These are phyloP conservation scores for Colletotrichum sp. DNA, from an alignment of 2,329 filamentous ascomycete species.

Conservation along the genomic window DNA sequence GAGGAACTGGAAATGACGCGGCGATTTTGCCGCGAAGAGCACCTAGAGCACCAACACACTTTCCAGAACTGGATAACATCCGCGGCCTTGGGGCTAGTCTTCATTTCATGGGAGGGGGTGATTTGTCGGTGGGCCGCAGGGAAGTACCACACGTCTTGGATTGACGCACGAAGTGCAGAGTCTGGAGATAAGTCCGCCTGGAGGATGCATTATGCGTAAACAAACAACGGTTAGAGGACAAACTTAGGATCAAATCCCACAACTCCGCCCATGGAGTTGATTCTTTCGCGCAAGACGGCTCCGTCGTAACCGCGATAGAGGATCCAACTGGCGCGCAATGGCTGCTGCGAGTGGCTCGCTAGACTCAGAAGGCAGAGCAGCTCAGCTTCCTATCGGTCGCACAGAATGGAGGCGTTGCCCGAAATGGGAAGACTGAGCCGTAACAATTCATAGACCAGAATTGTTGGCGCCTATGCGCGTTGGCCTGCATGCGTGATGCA, in stretches of 20 bases:
- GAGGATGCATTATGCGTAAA: background rate
- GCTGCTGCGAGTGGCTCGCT: background rate
- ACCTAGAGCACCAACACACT: conserved; percentile 13
- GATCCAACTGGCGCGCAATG: background rate
- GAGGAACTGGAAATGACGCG: conserved; percentile 8
- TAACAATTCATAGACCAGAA: background rate
- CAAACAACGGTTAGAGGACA: background rate
- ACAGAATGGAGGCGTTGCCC: background rate
- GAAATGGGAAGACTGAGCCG: background rate
- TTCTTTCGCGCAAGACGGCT: background rate
- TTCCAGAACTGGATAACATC: conserved; percentile 7
- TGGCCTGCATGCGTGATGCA: conserved; percentile 19
- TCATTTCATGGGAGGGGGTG: background rate
- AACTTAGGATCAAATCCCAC: background rate
- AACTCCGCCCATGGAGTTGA: background rate
- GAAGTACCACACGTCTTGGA: background rate
- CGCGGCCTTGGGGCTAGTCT: background rate
- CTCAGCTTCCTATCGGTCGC: background rate
- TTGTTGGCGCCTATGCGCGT: conserved; percentile 22
- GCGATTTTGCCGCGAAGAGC: conserved; percentile 17
- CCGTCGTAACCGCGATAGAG: conserved; percentile 1
- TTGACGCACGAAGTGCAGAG: conserved; percentile 4
- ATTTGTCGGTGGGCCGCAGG: conserved; percentile 11
- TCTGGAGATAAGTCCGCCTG: background rate
- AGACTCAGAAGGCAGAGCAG: background rate